phyloP scores from a whole-genome alignment of 306 rosid genomes.

The Sicyos baderoa region DNA sequence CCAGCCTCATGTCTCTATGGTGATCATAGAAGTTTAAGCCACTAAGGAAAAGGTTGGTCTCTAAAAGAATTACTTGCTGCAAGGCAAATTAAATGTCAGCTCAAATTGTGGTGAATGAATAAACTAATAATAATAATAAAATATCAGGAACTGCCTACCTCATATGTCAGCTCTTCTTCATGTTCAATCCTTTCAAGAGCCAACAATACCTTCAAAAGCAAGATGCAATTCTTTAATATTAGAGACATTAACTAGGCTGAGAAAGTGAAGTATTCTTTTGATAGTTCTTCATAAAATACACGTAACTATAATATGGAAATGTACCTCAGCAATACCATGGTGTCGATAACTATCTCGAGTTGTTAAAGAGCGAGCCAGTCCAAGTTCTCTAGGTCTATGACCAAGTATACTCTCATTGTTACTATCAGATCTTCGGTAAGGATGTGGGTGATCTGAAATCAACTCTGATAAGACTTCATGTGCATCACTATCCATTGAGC shows the following conservation, averaged over 20 bases:
- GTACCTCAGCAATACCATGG: slow-evolving; percentile 88
- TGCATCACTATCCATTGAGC: slow-evolving; percentile 30
- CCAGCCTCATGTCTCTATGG: slow-evolving; percentile 97
- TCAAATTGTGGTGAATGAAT: not conserved
- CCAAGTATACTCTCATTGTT: slow-evolving; percentile 43
- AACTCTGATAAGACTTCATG: slow-evolving; percentile 36
- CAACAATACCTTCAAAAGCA: slow-evolving; percentile 54
- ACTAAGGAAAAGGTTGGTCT: slow-evolving; percentile 68
- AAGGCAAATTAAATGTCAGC: slow-evolving; percentile 18
- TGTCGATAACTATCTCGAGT: slow-evolving; percentile 50
- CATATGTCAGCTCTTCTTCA: slow-evolving; percentile 86
- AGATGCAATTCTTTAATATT: slow-evolving; percentile 3
- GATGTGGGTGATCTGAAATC: slow-evolving; percentile 35
- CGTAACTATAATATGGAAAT: slow-evolving; percentile 1
- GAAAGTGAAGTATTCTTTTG: too few species aligned
- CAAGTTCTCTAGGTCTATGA: slow-evolving; percentile 45
- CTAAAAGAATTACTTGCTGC: slow-evolving; percentile 90
- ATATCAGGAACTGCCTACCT: slow-evolving; percentile 42
- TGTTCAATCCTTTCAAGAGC: slow-evolving; percentile 95
- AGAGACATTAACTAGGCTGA: not conserved
- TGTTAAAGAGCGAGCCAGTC: slow-evolving; percentile 42
- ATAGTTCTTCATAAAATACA: not conserved
- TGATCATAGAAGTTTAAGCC: slow-evolving; percentile 82
- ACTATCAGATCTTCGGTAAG: slow-evolving; percentile 46
- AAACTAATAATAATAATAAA: not conserved